phyloP scores from a whole-genome alignment of 2,329 filamentous ascomycete species.

The Arthrobotrys sinensis region DNA sequence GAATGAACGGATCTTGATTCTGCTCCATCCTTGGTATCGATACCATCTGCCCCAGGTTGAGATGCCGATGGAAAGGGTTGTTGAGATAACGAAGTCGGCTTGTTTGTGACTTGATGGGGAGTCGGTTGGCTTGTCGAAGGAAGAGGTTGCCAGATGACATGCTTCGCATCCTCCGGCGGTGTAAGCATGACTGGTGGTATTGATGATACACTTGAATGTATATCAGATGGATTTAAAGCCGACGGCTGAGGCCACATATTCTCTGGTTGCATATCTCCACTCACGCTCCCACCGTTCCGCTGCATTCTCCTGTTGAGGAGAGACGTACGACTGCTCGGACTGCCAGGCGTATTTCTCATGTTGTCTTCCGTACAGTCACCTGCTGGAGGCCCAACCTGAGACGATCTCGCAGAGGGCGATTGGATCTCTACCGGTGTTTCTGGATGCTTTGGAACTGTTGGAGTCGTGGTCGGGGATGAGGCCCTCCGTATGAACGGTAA shows the following conservation, averaged over 20 bases:
- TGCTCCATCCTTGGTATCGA: constrained; percentile 31
- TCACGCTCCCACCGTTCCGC: constrained; percentile 48
- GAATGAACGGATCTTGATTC: constrained; percentile 3
- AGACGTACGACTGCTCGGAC: constrained; percentile 32
- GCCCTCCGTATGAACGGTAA: constrained; percentile 36
- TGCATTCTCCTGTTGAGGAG: constrained; percentile 58
- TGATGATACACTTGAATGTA: constrained; percentile 30
- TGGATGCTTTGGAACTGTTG: constrained; percentile 15
- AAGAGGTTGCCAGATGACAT: constrained; percentile 43
- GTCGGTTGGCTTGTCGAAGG: constrained; percentile 23
- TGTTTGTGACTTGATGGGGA: constrained; percentile 10
- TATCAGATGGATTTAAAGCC: constrained; percentile 45
- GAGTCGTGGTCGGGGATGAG: constrained; percentile 35
- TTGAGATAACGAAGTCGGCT: constrained; percentile 33
- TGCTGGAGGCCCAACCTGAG: constrained; percentile 19
- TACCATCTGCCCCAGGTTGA: constrained; percentile 24
- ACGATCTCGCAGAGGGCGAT: constrained; percentile 9
- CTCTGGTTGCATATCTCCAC: constrained; percentile 45
- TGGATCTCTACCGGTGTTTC: constrained; percentile 26
- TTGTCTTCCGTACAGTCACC: constrained; percentile 15
- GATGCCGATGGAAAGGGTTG: constrained; percentile 23
- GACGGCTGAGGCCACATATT: constrained; percentile 37
- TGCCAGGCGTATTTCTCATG: constrained; percentile 44
- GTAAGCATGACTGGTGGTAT: constrained; percentile 55
- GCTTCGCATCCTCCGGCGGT: constrained; percentile 51